These are phyloP conservation scores for Fusarium cyanostomum DNA, from an alignment of 2,329 filamentous ascomycete species.

Conservation along the genomic window DNA sequence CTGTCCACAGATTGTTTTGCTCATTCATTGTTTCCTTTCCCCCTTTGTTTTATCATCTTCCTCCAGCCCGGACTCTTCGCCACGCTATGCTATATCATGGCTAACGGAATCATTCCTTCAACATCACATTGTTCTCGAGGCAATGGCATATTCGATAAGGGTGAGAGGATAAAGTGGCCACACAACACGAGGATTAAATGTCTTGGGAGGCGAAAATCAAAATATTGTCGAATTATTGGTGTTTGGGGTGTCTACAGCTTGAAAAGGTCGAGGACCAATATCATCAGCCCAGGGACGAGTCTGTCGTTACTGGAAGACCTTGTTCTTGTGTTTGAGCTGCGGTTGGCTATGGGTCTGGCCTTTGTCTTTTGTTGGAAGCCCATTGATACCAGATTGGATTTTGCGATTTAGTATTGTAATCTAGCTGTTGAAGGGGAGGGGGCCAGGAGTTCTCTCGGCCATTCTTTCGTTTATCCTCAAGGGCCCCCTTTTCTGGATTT, in stretches of 20 bases:
- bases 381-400: conserved; percentile 36
- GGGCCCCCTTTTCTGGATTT: conserved; percentile 11
- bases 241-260: background rate
- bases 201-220: background rate
- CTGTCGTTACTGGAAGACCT: conserved; percentile 1
- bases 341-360: background rate
- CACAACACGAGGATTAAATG: background rate
- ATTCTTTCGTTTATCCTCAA: conserved; percentile 21
- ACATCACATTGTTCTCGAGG: conserved; percentile 16
- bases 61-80: conserved; percentile 5
- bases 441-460: conserved; percentile 22
- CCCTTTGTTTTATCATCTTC: background rate
- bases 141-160: conserved; percentile 9
- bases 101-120: conserved; percentile 25
- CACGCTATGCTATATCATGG: conserved; percentile 13
- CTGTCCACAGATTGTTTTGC: conserved; percentile 21
- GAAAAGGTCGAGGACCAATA: background rate
- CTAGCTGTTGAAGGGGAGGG: conserved; percentile 17
- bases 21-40: conserved; percentile 12
- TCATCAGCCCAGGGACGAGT: background rate
- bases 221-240: background rate
- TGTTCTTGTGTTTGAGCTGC: conserved; percentile 1
- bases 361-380: conserved; percentile 11
- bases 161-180: background rate
- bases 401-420: conserved; percentile 15